A percentile compares a stretch with the other conserved stretches of the same genome.
These are phyloP conservation scores for Emericellopsis atlantica DNA, from an alignment of 2,329 filamentous ascomycete genomes.

Conservation along the genomic window DNA sequence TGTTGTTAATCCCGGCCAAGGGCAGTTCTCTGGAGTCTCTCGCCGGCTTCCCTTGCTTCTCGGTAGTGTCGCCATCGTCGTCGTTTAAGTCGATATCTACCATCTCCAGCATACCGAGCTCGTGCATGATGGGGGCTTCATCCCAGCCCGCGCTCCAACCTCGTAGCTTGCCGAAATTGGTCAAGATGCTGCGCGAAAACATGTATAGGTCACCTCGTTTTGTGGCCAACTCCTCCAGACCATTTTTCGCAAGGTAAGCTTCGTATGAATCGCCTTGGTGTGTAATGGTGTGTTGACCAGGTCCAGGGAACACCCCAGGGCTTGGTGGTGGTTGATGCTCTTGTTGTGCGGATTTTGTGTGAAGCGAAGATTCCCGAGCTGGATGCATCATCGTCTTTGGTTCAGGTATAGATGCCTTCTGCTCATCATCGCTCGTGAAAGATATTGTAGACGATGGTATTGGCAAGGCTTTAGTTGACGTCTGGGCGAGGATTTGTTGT, in stretches of 20 bases:
- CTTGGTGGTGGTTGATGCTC: slow-evolving; percentile 26
- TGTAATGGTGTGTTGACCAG: slow-evolving; percentile 23
- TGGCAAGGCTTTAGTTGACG: slow-evolving; percentile 53
- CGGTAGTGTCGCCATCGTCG: slow-evolving; percentile 13
- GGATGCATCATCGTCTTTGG: slow-evolving; percentile 62
- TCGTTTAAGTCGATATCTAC: slow-evolving; percentile 42
- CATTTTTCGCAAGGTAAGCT: slow-evolving; percentile 43
- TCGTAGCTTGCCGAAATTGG: slow-evolving; percentile 56
- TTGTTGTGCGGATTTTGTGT: slow-evolving; percentile 18
- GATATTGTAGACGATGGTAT: slow-evolving; percentile 48
- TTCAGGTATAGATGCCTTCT: slow-evolving; percentile 50
- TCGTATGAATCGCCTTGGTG: slow-evolving; percentile 25
- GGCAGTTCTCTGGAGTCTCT: slow-evolving; percentile 9
- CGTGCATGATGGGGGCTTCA: slow-evolving; percentile 38
- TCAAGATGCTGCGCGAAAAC: slow-evolving; percentile 67
- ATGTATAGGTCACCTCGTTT: slow-evolving; percentile 71
- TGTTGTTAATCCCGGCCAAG: slow-evolving; percentile 20
- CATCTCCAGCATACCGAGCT: slow-evolving; percentile 31
- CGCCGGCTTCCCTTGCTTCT: background rate
- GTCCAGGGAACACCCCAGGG: slow-evolving; percentile 39
- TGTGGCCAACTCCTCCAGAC: slow-evolving; percentile 72
- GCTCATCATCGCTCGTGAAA: slow-evolving; percentile 31
- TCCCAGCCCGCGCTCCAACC: slow-evolving; percentile 72
- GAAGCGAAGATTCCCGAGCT: slow-evolving; percentile 49
- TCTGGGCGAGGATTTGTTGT: slow-evolving; percentile 66